Base-by-base conservation (phyloP, 106 monocot genomes). In the Dioscorea dumetorum region DNA sequence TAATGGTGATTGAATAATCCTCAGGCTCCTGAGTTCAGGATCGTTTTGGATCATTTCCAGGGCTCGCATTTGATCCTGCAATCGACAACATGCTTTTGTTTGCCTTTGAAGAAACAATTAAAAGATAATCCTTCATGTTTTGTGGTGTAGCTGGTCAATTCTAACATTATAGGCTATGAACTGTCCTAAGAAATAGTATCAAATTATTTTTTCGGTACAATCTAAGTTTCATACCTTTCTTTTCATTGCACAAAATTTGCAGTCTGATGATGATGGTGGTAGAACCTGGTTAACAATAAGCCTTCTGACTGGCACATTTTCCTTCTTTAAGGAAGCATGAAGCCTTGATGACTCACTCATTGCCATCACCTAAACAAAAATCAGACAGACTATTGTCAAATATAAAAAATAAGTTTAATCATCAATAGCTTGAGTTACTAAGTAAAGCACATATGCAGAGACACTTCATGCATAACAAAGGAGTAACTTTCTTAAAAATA, bases 191-290 rank as follows among this genome's bases (percentile, higher is more conserved):
- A 75, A 62, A 63, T 19, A 66, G 8, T 18, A 8, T 16, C 15
- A 58, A 4, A 22, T 58, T 34, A 8, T 17, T 64, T 17, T 17
- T 66, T 49, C 18, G 13, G 15, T 22, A n/a, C n/a, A n/a, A 4
- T 48, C 28, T 11, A 24, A 48, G 21, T 12, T 28, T 48, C 24
- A 24, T 81, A 92, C 97, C 97, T 92, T 97, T 59, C 97, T 84
- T 79, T 81, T 97, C 82, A 97, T 76, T 56, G 86, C 73, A 68
- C 97, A 97, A 68, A 97, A 97, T 60, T 89, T 97, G 81, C 97
- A 97, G 75, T 97, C 97, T 49, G 92, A 92, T 58, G 89, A 65
- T 57, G 97, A 89, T 48, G 97, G 91, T 35, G 97, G 97, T 63
- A 97, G 67, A 78, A 97, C 60, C 73, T 97, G 97, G 63, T 97